These are phyloP conservation scores for Phaeosphaeriaceae sp. DNA, from an alignment of 2,329 filamentous ascomycete genomes.

Conservation along the genomic window DNA sequence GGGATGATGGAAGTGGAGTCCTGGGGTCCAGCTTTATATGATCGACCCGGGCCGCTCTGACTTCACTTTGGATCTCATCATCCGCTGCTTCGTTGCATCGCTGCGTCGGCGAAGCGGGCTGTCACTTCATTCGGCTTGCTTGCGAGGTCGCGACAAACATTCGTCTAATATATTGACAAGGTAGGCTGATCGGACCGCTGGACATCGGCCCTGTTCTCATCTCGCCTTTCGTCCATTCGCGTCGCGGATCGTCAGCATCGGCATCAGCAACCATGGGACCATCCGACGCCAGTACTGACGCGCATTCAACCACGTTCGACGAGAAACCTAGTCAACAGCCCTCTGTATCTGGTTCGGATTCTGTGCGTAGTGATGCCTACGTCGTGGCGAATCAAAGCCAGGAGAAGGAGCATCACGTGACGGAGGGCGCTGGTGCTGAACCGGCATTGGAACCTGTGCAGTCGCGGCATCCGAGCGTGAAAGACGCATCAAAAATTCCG, in stretches of 20 bases:
- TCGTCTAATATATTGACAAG: neutral
- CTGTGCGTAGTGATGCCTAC: constrained; percentile 14
- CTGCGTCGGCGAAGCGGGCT: neutral
- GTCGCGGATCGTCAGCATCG: neutral
- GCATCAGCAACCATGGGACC: neutral
- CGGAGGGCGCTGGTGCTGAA: constrained; percentile 12
- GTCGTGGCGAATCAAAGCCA: constrained; percentile 9
- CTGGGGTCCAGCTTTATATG: neutral
- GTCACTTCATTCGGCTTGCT: neutral
- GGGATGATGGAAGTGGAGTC: neutral
- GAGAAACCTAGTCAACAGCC: constrained; percentile 22
- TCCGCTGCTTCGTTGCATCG: neutral
- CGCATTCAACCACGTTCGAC: constrained; percentile 13
- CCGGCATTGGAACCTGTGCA: constrained; percentile 26
- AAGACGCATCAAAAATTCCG: constrained; percentile 52
- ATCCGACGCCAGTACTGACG: neutral
- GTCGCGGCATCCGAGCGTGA: constrained; percentile 44
- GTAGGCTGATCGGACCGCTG: neutral
- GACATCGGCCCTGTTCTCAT: neutral
- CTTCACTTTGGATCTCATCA: neutral
- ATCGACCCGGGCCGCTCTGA: neutral
- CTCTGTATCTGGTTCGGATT: constrained; percentile 21
- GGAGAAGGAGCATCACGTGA: constrained; percentile 20
- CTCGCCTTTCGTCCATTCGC: neutral
- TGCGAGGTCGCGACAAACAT: neutral